phyloP scores from a whole-genome alignment of 164 flowering plant genomes.

The Stephania yunnanensis region DNA sequence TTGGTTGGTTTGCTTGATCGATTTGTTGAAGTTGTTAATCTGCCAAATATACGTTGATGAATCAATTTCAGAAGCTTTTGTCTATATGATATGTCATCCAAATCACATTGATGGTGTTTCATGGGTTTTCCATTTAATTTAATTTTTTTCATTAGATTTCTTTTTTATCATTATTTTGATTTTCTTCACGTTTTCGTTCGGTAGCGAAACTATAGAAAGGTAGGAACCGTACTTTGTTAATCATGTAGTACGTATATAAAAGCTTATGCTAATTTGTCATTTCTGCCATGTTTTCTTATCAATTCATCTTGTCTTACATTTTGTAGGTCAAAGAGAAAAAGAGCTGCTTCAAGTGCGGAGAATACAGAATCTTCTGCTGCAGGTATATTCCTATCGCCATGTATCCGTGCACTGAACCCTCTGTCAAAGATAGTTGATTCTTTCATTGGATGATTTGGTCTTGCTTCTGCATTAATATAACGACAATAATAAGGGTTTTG shows the following conservation, averaged over 20 bases:
- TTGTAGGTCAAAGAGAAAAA: constrained; percentile 65
- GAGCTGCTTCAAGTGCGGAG: constrained; percentile 51
- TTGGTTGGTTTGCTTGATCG: neutral
- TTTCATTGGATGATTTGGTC: neutral
- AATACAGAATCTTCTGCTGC: constrained; percentile 43
- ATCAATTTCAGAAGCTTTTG: neutral
- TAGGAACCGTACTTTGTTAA: neutral
- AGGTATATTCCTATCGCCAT: constrained; percentile 26
- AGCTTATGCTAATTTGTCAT: neutral
- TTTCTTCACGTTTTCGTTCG: neutral
- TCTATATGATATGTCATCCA: neutral
- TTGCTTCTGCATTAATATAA: neutral
- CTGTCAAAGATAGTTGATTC: neutral
- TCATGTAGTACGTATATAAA: neutral
- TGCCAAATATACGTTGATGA: neutral
- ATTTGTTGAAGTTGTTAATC: neutral
- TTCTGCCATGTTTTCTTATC: neutral
- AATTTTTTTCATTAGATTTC: neutral
- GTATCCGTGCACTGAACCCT: neutral
- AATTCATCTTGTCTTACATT: neutral
- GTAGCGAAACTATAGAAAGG: neutral
- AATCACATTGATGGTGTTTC: neutral
- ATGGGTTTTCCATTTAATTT: neutral
- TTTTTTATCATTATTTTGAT: neutral
- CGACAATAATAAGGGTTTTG: neutral